These are phyloP conservation scores for Toxoplasma gondii DNA, from an alignment of 169 alveolate species.

Conservation along the genomic window DNA sequence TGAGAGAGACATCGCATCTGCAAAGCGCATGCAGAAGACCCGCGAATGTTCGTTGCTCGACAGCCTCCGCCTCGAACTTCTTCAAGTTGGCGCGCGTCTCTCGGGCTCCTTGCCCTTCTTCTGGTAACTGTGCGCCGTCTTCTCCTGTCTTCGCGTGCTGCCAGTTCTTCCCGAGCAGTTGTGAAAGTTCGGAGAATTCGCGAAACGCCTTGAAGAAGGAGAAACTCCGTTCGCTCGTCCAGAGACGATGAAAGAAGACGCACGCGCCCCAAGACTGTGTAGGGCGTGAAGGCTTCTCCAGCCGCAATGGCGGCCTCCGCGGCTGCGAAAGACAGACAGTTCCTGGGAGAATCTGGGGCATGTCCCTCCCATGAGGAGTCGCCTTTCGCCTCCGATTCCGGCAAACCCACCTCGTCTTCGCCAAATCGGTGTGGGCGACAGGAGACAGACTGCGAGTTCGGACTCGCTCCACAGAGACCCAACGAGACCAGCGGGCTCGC, in stretches of 20 bases:
- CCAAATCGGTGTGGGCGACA: not conserved
- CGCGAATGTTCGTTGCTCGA: no score
- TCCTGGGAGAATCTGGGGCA: not conserved
- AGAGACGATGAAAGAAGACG: not conserved
- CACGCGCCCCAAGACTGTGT: not conserved
- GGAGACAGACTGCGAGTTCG: not conserved
- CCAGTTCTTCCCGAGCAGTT: not conserved
- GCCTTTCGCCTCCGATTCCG: not conserved
- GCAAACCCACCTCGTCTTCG: no score
- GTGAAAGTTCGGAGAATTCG: not conserved
- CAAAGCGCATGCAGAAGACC: no score
- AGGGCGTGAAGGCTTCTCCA: not conserved
- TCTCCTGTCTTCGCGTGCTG: not conserved
- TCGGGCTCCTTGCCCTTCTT: not conserved
- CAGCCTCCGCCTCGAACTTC: no score
- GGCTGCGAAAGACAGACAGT: not conserved
- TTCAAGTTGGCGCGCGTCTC: not conserved
- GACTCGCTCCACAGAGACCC: no score
- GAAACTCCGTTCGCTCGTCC: not conserved
- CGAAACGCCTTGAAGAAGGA: constrained; percentile 30
- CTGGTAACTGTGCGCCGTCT: not conserved
- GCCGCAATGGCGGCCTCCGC: not conserved
- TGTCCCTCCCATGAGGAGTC: not conserved
- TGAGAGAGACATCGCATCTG: no score
- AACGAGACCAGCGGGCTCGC: no score